Base-by-base conservation (phyloP, 1,284 basidiomycete species). In the Rhodotorula sp. region DNA sequence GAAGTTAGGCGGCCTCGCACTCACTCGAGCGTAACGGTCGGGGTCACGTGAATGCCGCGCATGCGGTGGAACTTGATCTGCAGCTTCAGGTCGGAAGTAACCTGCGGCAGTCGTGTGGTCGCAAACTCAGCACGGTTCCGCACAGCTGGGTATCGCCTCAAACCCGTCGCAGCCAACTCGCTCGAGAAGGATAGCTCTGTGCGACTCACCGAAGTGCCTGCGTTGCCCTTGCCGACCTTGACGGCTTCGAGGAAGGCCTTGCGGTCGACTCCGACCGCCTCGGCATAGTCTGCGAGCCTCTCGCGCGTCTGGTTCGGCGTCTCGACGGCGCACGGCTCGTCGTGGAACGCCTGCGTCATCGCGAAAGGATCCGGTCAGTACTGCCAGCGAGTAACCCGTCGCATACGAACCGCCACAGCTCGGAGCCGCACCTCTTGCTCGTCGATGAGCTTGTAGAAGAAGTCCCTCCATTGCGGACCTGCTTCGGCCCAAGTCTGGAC, bases 41-140 rank as follows among this genome's bases (percentile, higher is more conserved):
- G 82, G 4, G 82, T 83, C 47, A 83, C 82, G 57, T 83, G 82
- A 15, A 82, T 78, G 18, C 77, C 78, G n/a, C 81, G 79, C 74
- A 79, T 77, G 29, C 81, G 76, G 10, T 80, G 79, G 31, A 67
- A 75, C 69, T 76, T 76, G 64, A 79, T 65, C 47, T 73, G 71
- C 1, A 76, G 73, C 62, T 79, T 78, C 34, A 78, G 56, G 51
- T 75, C 75, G 31, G 64, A 63, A 0, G 74, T 73, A 31, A 74
- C 77, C 58, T 70, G 48, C 8, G 21, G 18, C 3, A 23, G 29
- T 16, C 26, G 18, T 58, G 21, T 20, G 20, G 20, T 16, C 6
- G 15, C n/a, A 21, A 21, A 21, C 7, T 49, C 31, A 26, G 52
- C 3, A n/a, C 52, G 6, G 8, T 51, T 15, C 52, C 23, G 34